A percentile compares a stretch with the other conserved stretches of the same genome.
phyloP scores from a whole-genome alignment of 108 stramenopile species.

The Craspedostauros australis region DNA sequence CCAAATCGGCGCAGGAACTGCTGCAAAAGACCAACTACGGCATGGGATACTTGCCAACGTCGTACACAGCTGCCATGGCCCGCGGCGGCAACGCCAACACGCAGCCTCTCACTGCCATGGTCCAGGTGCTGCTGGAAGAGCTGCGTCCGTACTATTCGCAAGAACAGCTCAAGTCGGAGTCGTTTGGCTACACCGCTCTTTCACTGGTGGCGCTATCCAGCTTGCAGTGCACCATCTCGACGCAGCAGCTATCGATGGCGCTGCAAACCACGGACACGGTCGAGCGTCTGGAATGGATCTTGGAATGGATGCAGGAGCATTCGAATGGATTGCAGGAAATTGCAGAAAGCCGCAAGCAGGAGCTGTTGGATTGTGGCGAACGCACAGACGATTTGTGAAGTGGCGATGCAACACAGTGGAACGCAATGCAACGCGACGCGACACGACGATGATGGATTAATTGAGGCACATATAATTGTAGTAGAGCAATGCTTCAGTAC shows the following conservation, averaged over 20 bases:
- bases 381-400: no score
- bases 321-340: conserved; percentile 27
- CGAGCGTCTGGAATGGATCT: conserved; percentile 38
- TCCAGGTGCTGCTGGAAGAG: conserved; percentile 22
- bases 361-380: conserved; percentile 58
- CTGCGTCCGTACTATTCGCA: conserved; percentile 50
- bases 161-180: conserved; percentile 34
- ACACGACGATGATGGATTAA: no score
- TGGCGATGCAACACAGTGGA: no score
- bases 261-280: conserved; percentile 40
- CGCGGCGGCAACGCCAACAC: no score
- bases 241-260: conserved; percentile 31
- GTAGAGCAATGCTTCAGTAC: no score
- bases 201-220: conserved; percentile 48
- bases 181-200: conserved; percentile 44
- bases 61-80: conserved; percentile 14
- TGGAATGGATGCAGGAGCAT: conserved; percentile 47
- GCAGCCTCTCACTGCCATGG: conserved; percentile 39
- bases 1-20: neutral
- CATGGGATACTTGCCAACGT: no score
- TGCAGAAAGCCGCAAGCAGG: conserved; percentile 30
- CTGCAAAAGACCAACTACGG: conserved; percentile 46
- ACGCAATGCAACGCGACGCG: no score
- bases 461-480: no score
- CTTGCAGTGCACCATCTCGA: conserved; percentile 24